Percentiles rank a stretch among this genome's conserved stretches.
Evolutionary conservation across 1,139 yeast genomes (phyloP).

Genomic region (Torulaspora pretoriensis): DNA sequence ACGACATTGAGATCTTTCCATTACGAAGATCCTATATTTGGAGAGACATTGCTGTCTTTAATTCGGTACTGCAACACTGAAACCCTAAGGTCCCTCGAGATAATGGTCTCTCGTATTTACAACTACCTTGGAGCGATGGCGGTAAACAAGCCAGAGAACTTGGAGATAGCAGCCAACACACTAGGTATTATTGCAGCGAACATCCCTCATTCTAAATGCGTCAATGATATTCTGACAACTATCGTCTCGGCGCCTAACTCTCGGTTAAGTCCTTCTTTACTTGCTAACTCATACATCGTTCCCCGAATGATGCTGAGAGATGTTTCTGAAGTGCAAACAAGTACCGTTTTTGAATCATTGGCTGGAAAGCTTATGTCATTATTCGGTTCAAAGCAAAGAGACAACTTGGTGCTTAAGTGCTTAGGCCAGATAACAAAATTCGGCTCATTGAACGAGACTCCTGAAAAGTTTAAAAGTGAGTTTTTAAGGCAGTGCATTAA

Average conservation of each 20-base stretch:
- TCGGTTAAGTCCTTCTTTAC: constrained; percentile 1
- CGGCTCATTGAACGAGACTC: constrained; percentile 48
- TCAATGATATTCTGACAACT: constrained; percentile 4
- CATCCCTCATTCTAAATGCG: constrained; percentile 31
- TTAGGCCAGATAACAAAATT: constrained; percentile 55
- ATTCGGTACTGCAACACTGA: constrained; percentile 32
- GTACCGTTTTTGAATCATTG: not conserved
- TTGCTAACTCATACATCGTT: constrained; percentile 45
- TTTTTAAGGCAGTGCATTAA: constrained; percentile 36
- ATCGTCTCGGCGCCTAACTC: not conserved
- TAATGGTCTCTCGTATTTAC: constrained; percentile 22
- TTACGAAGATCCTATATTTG: constrained; percentile 26
- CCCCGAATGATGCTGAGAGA: constrained; percentile 48
- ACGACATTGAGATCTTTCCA: constrained; percentile 18
- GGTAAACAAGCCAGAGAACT: constrained; percentile 21
- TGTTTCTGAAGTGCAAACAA: not conserved
- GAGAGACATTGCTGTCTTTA: constrained; percentile 31
- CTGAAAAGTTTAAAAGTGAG: constrained; percentile 16
- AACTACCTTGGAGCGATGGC: constrained; percentile 28
- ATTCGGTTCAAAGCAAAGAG: constrained; percentile 14
- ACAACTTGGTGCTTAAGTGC: constrained; percentile 43
- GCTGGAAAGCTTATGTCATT: constrained; percentile 2
- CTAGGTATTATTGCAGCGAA: constrained; percentile 55
- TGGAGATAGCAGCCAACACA: constrained; percentile 39
- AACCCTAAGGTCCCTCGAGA: constrained; percentile 24